Evolutionary conservation across 352 stramenopile species (phyloP), one percentile per base, ranked within the genome.

Genomic region (Phytophthora citricola): DNA sequence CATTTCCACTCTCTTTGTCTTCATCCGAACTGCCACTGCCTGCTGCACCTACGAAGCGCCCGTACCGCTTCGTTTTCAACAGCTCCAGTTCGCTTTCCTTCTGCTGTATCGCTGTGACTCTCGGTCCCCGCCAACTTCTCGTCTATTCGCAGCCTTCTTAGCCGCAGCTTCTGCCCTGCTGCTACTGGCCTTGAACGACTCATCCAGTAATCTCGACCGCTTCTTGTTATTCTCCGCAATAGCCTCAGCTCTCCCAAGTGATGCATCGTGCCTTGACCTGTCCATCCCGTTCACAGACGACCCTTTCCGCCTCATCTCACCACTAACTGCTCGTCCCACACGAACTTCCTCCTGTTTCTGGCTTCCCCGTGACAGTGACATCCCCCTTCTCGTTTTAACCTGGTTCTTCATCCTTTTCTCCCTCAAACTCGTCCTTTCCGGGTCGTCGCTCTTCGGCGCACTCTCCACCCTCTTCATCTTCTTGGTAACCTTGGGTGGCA

Each of bases 21-120:
- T 66, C 45, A 15, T 61, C 54, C 14, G 63, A 64, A 39, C 32
- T 58, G 5, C 41, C 17, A 54, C 36, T 57, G 4, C 9, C 34
- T 45, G 26, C 43, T 8, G 58, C 44, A 47, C 44, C 40, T 2
- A 83, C 72, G 39, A 84, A 86, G 7, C 77, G 69, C 7, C 75
- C 75, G 22, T 84, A 84, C 17, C 49, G 66, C 24, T 77, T 71
- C 4, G 79, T 87, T 46, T 73, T 47, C 15, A 83, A 52, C 15
- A 83, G 47, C 12, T 76, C 66, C 15, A 41, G 61, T 36, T 66
- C 69, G 4, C 4, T 24, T 12, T 59, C 34, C 14, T 27, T 69
- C 6, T 49, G 47, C 8, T 67, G 54, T 27, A 45, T 66, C 22
- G 38, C 29, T 20, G 26, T n/a, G 4, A 9, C 47, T 32, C 31